A percentile compares a stretch with the other conserved stretches of the same genome.
Evolutionary conservation across 768 basidiomycete species (phyloP).

Genomic region (Tricholoma sp.): DNA sequence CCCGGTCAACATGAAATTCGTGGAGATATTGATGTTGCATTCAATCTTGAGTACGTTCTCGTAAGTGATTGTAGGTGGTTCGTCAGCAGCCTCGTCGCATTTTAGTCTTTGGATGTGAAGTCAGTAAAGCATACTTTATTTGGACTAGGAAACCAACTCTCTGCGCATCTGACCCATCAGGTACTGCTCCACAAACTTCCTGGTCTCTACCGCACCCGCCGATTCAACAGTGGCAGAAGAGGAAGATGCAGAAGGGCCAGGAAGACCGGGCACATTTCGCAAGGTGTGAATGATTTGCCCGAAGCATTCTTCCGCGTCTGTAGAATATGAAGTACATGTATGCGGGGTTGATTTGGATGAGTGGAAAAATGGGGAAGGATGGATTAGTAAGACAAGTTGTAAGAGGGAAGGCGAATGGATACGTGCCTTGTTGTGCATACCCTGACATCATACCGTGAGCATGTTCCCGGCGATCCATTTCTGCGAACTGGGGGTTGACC

Average conservation of each 20-base stretch:
- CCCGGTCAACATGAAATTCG: slow-evolving; percentile 86
- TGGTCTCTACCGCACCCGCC: slow-evolving; percentile 25
- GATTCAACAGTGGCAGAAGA: slow-evolving; percentile 15
- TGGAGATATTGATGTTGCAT: slow-evolving; percentile 83
- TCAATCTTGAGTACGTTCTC: slow-evolving; percentile 86
- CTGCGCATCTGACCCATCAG: slow-evolving; percentile 74
- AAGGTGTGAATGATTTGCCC: slow-evolving; percentile 66
- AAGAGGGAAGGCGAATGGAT: too few relatives aligned
- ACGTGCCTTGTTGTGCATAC: slow-evolving; percentile 76
- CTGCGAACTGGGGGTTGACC: slow-evolving; percentile 89
- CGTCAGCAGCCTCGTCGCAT: slow-evolving; percentile 80
- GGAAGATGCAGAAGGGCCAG: slow-evolving; percentile 7
- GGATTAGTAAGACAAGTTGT: not conserved
- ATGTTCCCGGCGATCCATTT: slow-evolving; percentile 45
- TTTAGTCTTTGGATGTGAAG: slow-evolving; percentile 47
- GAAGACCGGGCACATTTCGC: slow-evolving; percentile 58
- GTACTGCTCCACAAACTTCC: slow-evolving; percentile 74
- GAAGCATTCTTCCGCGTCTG: slow-evolving; percentile 92
- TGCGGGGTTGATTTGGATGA: not conserved
- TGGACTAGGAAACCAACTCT: slow-evolving; percentile 38
- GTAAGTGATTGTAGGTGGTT: slow-evolving; percentile 51
- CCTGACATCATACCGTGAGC: slow-evolving; percentile 31
- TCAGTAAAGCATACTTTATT: not conserved
- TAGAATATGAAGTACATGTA: not conserved
- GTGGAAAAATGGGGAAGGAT: slow-evolving; percentile 19